Evolutionary conservation across 2,329 filamentous ascomycete genomes (phyloP), one percentile per base, ranked within the genome.

Genomic region (Annulohypoxylon truncatum): DNA sequence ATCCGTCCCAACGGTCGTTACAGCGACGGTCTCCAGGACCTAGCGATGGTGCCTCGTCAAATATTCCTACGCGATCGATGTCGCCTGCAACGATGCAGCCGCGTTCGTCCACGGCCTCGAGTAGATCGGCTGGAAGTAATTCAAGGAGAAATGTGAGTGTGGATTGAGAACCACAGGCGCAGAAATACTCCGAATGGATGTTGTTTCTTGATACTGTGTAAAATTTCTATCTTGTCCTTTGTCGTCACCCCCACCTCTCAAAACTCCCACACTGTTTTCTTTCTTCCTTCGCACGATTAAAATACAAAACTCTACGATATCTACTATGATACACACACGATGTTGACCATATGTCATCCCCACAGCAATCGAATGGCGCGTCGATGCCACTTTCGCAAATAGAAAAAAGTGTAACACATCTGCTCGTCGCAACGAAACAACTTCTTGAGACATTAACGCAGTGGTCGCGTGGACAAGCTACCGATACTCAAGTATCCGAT

Each of bases 331-430:
- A 24, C 44, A 20, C 22, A 64, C 42, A 46, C 54, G 47, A 59
- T 68, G 53, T 56, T 75, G 56, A 74, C 72, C 29, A 68, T 22
- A 13, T 48, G 47, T 67, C 26, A 2, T 57, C 38, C 26, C 64
- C 55, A 26, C 69, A 72, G 73, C 73, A 76, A 71, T 74, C 74
- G 75, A 92, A 90, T 83, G 89, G 80, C 83, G 89, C 83, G 83
- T 92, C 84, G 84, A 93, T 87, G 75, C 86, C 87, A 72, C 87
- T 99, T 72, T 97, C 95, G 55, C 95, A 97, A 79, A 99, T 99
- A 80, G 96, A 99, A 83, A 98, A 97, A 84, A 97, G 94, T 78
- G 96, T 99, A 70, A 97, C 95, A 9, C 96, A 99, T 78, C 91
- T 99, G 46, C 89, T 99, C 33, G 95, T 99, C 71, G 96, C 96